Evolutionary conservation across 805 yeast species (phyloP).

Genomic region (Wickerhamomyces subpelliculosus): DNA sequence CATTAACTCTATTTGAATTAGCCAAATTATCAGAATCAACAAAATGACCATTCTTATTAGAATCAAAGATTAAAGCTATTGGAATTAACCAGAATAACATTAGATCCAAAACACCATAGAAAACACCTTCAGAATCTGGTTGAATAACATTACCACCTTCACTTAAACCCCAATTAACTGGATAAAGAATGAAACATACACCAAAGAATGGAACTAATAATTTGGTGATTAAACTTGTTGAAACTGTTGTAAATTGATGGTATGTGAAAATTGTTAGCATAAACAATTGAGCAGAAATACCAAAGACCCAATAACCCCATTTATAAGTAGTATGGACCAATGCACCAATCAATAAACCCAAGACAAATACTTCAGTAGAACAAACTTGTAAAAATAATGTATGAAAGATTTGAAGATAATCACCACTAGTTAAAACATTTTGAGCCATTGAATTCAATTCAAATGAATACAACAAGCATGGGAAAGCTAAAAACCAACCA

Average conservation of each 20-base stretch:
- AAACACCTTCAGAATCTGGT: constrained; percentile 48
- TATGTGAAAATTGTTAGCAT: constrained; percentile 18
- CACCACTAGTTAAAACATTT: constrained; percentile 4
- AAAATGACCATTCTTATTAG: constrained; percentile 13
- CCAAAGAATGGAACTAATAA: constrained; percentile 23
- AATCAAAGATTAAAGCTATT: constrained; percentile 7
- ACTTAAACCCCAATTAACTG: constrained; percentile 43
- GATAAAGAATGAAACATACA: constrained; percentile 31
- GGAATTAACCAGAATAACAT: neutral
- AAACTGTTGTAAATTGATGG: constrained; percentile 4
- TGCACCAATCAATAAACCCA: constrained; percentile 50
- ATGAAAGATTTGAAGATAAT: constrained; percentile 14
- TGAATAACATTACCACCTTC: constrained; percentile 52
- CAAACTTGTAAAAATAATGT: constrained; percentile 34
- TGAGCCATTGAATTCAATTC: neutral
- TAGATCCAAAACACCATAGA: constrained; percentile 46
- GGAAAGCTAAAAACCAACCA: constrained; percentile 54
- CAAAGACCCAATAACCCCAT: constrained; percentile 65
- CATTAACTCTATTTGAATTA: neutral
- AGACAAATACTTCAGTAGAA: constrained; percentile 41
- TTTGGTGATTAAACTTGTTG: neutral
- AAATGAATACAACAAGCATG: constrained; percentile 14
- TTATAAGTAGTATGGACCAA: constrained; percentile 50
- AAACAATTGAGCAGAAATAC: constrained; percentile 35
- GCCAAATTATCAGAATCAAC: constrained; percentile 6